Base-by-base conservation (phyloP, 2,329 filamentous ascomycete genomes). In the Exophiala sideris region DNA sequence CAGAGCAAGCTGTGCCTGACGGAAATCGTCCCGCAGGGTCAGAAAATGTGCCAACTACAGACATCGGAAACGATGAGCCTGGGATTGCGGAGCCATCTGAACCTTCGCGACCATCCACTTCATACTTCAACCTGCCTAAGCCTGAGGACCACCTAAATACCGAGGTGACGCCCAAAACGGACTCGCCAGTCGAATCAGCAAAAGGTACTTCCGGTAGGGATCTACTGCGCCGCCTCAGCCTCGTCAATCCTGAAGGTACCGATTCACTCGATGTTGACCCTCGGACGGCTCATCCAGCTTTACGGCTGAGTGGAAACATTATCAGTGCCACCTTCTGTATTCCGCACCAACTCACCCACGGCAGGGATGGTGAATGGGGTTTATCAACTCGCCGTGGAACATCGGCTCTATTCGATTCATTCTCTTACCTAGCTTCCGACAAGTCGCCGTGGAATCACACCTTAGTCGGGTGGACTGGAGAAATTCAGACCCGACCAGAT, bases 391-490 rank as follows among this genome's bases (percentile, higher is more conserved):
- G 91, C 21, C 87, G 87, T 57, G 92, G 92, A 51, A 92, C 91
- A 54, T 96, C 92, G 10, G 91, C 92, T 12, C 80, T 97, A 33
- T 95, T 95, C 72, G 91, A 96, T 70, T 91, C 91, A 8, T 91
- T 97, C 66, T 83, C 86, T 52, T 86, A 95, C 71, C 83, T 97
- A 41, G 89, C 91, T 3, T 95, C 91, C n/a, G 79, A 87, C 52
- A 80, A 87, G 40, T 86, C 87, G 2, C 85, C 87, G 16, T 97
- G 91, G 91, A 89, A 91, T 65, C 92, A 96, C 73, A 94, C 86
- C 1, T 81, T 96, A 5, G 88, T 97, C 49, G 91, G 90, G 42
- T 97, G 92, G 92, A 96, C 92, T 2, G 92, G 92, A 54, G 92
- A 97, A 70, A 87, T 92, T 55, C 82, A 85, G 53, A 57, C 54